These are phyloP conservation scores for Aspergillus clavatus DNA, from an alignment of 2,329 filamentous ascomycete species.

Conservation along the genomic window DNA sequence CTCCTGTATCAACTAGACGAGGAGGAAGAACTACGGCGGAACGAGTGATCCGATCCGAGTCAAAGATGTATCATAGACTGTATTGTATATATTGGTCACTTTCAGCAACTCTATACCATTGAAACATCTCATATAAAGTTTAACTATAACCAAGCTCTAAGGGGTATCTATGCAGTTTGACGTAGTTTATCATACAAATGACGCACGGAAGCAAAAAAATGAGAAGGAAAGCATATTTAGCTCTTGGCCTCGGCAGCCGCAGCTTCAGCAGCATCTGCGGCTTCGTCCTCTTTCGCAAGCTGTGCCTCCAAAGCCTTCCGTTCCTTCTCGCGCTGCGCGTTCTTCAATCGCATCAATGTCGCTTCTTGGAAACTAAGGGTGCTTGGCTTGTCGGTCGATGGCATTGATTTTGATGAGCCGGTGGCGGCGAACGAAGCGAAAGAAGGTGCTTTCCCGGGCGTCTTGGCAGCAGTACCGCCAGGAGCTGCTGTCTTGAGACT, in stretches of 20 bases:
- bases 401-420: slow-evolving; percentile 24
- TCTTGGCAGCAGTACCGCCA: slow-evolving; percentile 13
- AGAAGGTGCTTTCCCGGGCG: slow-evolving; percentile 35
- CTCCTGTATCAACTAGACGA: slow-evolving; percentile 36
- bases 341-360: slow-evolving; percentile 54
- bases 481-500: slow-evolving; percentile 25
- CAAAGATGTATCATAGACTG: slow-evolving; percentile 11
- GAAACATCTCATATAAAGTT: neutral
- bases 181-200: slow-evolving; percentile 3
- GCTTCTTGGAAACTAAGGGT: slow-evolving; percentile 42
- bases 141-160: neutral
- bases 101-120: slow-evolving; percentile 18
- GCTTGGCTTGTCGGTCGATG: slow-evolving; percentile 23
- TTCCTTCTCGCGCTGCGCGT: slow-evolving; percentile 52
- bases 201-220: neutral
- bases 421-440: slow-evolving; percentile 39
- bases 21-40: slow-evolving; percentile 26
- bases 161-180: slow-evolving; percentile 22
- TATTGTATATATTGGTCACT: slow-evolving; percentile 19
- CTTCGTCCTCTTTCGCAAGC: slow-evolving; percentile 47
- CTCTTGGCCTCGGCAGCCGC: slow-evolving; percentile 14
- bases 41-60: slow-evolving; percentile 15
- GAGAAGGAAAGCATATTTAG: neutral
- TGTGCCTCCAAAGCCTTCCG: slow-evolving; percentile 51
- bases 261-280: slow-evolving; percentile 33